Percentiles rank a stretch among this genome's conserved stretches.
Evolutionary conservation across 1,139 yeast genomes (phyloP).

Genomic region (Yamadazyma triangularis): DNA sequence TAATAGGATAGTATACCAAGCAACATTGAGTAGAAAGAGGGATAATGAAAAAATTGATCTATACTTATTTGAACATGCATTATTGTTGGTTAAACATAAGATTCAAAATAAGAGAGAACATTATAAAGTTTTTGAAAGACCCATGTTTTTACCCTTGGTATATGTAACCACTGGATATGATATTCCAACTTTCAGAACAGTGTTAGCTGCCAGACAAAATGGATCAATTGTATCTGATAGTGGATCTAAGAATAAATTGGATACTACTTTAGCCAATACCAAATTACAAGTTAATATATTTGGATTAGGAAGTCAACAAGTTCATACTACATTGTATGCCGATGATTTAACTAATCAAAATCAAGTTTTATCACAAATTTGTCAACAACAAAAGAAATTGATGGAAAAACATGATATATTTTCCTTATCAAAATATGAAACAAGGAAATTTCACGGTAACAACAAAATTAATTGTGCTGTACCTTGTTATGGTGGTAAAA

Average conservation of each 20-base stretch:
- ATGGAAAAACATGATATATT: conserved; percentile 75
- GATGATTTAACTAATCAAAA: conserved; percentile 63
- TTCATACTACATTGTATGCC: conserved; percentile 42
- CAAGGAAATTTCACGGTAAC: conserved; percentile 67
- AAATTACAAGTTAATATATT: conserved; percentile 47
- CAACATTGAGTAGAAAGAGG: conserved; percentile 60
- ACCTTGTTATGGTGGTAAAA: conserved; percentile 93
- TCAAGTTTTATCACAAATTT: conserved; percentile 75
- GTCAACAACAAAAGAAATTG: conserved; percentile 71
- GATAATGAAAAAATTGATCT: conserved; percentile 79
- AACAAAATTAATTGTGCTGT: conserved; percentile 84
- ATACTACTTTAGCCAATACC: conserved; percentile 26
- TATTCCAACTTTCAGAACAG: conserved; percentile 57
- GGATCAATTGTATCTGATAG: conserved; percentile 38
- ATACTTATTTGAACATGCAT: conserved; percentile 83
- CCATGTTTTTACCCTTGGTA: conserved; percentile 83
- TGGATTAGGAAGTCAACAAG: conserved; percentile 43
- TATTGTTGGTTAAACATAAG: conserved; percentile 82
- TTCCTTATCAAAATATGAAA: conserved; percentile 69
- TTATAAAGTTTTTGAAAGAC: conserved; percentile 86
- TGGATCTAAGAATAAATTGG: conserved; percentile 25
- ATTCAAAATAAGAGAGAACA: conserved; percentile 87
- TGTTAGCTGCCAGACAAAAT: conserved; percentile 30
- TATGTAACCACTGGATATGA: conserved; percentile 77
- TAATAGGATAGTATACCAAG: conserved; percentile 76